Conservation (phyloP, 805 yeast genomes). For the Pichia nakasei region DNA sequence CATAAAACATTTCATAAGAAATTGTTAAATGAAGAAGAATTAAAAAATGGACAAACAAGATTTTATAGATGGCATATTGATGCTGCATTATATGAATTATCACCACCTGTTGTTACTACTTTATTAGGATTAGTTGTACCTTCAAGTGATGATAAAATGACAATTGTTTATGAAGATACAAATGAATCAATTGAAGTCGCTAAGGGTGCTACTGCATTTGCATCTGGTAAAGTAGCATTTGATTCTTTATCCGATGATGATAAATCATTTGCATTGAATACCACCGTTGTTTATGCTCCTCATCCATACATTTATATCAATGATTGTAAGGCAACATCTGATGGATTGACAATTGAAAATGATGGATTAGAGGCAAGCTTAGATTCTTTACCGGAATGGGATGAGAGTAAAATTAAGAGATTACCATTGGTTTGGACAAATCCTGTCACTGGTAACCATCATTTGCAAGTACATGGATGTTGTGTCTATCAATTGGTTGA, state of each 20-base stretch:
- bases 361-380: constrained; percentile 66
- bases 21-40: constrained; percentile 54
- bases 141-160: constrained; percentile 51
- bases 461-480: constrained; percentile 82
- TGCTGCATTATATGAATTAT: constrained; percentile 75
- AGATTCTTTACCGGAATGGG: constrained; percentile 76
- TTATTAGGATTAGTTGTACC: constrained; percentile 79
- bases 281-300: constrained; percentile 85
- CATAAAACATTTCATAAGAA: constrained; percentile 74
- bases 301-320: constrained; percentile 85
- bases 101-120: constrained; percentile 84
- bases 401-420: constrained; percentile 62
- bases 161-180: constrained; percentile 56
- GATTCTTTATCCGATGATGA: constrained; percentile 59
- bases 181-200: constrained; percentile 57
- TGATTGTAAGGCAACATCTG: constrained; percentile 72
- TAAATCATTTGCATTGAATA: constrained; percentile 61
- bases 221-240: constrained; percentile 76
- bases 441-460: constrained; percentile 76
- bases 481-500: constrained; percentile 60
- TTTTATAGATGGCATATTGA: constrained; percentile 94
- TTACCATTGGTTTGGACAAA: constrained; percentile 90
- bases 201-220: constrained; percentile 86
- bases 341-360: constrained; percentile 78
- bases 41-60: constrained; percentile 57